phyloP scores from a whole-genome alignment of 2,329 filamentous ascomycete species.

The Torrubiella hemipterigena region DNA sequence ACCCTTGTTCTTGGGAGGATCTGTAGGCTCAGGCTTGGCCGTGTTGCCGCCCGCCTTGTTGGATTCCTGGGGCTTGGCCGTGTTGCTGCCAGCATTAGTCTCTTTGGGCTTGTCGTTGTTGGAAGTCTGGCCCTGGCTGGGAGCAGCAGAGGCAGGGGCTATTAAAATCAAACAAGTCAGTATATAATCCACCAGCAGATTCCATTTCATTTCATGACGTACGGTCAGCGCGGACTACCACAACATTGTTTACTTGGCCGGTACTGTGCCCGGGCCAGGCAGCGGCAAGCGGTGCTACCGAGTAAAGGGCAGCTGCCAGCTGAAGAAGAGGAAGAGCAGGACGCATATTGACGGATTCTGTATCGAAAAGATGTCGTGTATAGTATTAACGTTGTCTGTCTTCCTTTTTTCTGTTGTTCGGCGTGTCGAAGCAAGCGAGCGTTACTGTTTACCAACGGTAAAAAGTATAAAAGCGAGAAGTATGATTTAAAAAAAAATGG shows the following conservation, averaged over 20 bases:
- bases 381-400: no score
- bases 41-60: slow-evolving; percentile 23
- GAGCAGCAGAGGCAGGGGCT: slow-evolving; percentile 1
- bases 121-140: neutral
- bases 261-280: slow-evolving; percentile 47
- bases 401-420: no score
- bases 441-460: no score
- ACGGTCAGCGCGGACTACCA: slow-evolving; percentile 38
- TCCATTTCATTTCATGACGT: slow-evolving; percentile 10
- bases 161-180: slow-evolving; percentile 1
- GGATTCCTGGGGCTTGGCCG: slow-evolving; percentile 4
- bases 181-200: neutral
- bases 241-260: slow-evolving; percentile 35
- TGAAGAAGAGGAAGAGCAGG: slow-evolving; percentile 31
- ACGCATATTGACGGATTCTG: slow-evolving; percentile 31
- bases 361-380: no score
- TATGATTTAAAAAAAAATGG: no score
- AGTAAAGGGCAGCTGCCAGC: slow-evolving; percentile 36
- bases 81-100: slow-evolving; percentile 4
- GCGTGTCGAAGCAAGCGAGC: no score
- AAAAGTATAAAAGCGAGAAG: no score
- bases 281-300: slow-evolving; percentile 37
- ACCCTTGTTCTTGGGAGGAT: slow-evolving; percentile 12
- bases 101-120: slow-evolving; percentile 4
- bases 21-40: slow-evolving; percentile 11